These are phyloP conservation scores for Stephanodiscus triporus DNA, from an alignment of 108 stramenopile genomes.

Conservation along the genomic window DNA sequence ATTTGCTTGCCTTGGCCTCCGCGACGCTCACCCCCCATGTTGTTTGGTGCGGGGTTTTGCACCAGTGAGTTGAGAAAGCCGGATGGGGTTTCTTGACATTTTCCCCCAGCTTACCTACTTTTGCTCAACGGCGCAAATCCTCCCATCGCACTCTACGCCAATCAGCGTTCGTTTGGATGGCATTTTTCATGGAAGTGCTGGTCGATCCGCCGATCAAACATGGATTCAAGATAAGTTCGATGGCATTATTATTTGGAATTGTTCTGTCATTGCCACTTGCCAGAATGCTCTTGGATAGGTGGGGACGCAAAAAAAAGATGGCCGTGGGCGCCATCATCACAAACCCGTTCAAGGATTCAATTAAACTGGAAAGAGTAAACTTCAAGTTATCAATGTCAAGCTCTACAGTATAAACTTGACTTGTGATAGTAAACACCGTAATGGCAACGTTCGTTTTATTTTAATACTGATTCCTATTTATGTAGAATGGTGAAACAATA, in stretches of 20 bases:
- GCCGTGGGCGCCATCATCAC: conserved; percentile 30
- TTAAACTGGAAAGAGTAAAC: too few relatives aligned
- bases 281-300: conserved; percentile 56
- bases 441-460: too few relatives aligned
- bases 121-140: not conserved
- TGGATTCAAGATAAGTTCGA: conserved; percentile 70
- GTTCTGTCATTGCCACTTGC: conserved; percentile 51
- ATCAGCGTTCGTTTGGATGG: conserved; percentile 66
- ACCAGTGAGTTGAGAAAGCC: conserved; percentile 11
- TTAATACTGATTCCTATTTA: too few relatives aligned
- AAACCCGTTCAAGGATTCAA: too few relatives aligned
- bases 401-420: too few relatives aligned
- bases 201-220: conserved; percentile 57
- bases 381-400: too few relatives aligned
- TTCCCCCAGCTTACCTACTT: not conserved
- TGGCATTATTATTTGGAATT: conserved; percentile 57
- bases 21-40: conserved; percentile 64
- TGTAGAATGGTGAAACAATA: too few relatives aligned
- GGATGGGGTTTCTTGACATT: not conserved
- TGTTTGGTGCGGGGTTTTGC: conserved; percentile 70
- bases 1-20: conserved; percentile 51
- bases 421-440: too few relatives aligned
- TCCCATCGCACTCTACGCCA: not conserved
- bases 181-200: conserved; percentile 66
- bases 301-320: conserved; percentile 60